These are phyloP conservation scores for Phytopythium ostracodes DNA, from an alignment of 352 stramenopile genomes.

Conservation along the genomic window DNA sequence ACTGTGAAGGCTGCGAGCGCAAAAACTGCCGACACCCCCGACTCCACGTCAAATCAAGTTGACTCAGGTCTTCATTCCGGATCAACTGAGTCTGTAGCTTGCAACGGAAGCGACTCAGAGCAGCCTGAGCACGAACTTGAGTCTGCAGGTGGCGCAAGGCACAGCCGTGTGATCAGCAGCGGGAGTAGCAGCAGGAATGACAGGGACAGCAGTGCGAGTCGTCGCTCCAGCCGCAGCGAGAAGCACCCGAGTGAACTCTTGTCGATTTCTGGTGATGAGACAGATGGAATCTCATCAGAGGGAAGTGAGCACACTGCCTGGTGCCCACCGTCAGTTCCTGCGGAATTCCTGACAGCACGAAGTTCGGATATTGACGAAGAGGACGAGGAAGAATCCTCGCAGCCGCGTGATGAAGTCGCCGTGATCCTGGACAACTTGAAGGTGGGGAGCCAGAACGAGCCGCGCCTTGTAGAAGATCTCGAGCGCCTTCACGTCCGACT, in stretches of 20 bases:
- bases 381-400: background rate
- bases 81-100: background rate
- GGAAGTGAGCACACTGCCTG: conserved; percentile 1
- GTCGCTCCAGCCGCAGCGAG: background rate
- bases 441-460: conserved; percentile 18
- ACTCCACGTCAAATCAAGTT: background rate
- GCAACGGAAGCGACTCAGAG: conserved; percentile 10
- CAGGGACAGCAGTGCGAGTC: background rate
- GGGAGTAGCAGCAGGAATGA: background rate
- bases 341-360: conserved; percentile 29
- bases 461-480: conserved; percentile 25
- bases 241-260: background rate
- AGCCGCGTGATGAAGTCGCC: conserved; percentile 9
- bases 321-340: conserved; percentile 12
- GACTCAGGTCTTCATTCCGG: background rate
- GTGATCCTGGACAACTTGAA: conserved; percentile 27
- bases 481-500: conserved; percentile 28
- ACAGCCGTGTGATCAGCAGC: background rate
- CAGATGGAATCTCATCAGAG: conserved; percentile 3
- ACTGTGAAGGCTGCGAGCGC: background rate
- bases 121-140: conserved; percentile 49
- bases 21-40: background rate
- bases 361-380: conserved; percentile 27
- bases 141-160: background rate
- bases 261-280: conserved; percentile 1